Evolutionary conservation across 345 rosid genomes (phyloP).

Genomic region (Sonneratia caseolaris): DNA sequence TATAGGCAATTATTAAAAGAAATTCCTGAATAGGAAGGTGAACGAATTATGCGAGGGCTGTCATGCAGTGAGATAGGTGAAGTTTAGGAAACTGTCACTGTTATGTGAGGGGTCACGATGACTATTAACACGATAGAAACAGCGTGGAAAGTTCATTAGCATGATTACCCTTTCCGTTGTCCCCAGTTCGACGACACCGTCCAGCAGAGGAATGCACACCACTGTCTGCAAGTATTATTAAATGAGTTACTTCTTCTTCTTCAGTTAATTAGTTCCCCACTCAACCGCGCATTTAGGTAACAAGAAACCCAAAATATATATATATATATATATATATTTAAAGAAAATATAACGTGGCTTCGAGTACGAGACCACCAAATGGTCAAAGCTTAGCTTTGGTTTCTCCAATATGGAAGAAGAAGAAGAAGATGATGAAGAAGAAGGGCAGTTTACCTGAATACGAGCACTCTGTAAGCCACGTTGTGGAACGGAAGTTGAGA

Average conservation of each 20-base stretch:
- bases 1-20: too few relatives aligned
- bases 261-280: background rate
- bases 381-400: constrained; percentile 2
- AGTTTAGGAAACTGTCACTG: background rate
- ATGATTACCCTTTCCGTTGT: constrained; percentile 57
- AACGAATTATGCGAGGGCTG: too few relatives aligned
- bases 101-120: background rate
- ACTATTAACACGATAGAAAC: background rate
- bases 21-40: too few relatives aligned
- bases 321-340: background rate
- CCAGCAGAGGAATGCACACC: constrained; percentile 79
- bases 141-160: background rate
- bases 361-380: background rate
- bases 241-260: background rate
- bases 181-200: constrained; percentile 87
- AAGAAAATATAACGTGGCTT: background rate
- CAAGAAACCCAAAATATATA: background rate
- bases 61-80: background rate
- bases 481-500: constrained; percentile 7
- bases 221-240: constrained; percentile 50
- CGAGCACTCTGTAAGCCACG: constrained; percentile 44
- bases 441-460: constrained; percentile 36
- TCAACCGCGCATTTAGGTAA: background rate
- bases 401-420: background rate
- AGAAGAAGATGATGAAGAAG: too few relatives aligned